Conservation (phyloP, 169 alveolate genomes). For the Plasmodium cynomolgi region DNA sequence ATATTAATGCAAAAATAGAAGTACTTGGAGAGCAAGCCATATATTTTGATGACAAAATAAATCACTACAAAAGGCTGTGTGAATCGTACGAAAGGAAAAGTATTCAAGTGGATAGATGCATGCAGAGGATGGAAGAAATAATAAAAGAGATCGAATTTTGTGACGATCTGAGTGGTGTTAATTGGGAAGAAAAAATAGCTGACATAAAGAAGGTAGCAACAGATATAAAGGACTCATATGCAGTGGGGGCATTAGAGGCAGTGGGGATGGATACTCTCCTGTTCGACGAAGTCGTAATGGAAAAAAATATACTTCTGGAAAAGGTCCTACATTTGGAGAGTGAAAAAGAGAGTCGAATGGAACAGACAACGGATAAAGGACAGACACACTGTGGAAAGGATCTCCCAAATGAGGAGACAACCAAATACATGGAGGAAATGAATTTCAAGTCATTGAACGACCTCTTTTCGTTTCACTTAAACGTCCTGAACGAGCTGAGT, state of each 20-base stretch:
- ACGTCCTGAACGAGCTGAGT: slow-evolving; percentile 7
- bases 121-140: background rate
- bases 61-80: slow-evolving; percentile 26
- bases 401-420: background rate
- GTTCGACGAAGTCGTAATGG: slow-evolving; percentile 20
- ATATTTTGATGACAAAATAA: slow-evolving; percentile 30
- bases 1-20: background rate
- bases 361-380: background rate
- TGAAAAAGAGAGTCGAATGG: background rate
- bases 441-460: slow-evolving; percentile 30
- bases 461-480: slow-evolving; percentile 21
- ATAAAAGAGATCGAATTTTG: background rate
- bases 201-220: slow-evolving; percentile 4
- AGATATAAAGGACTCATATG: slow-evolving; percentile 16
- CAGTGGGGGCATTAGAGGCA: background rate
- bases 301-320: slow-evolving; percentile 17
- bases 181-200: background rate
- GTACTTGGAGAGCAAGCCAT: background rate
- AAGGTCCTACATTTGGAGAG: background rate
- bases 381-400: background rate
- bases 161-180: background rate
- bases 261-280: background rate
- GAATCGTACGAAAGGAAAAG: background rate
- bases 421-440: slow-evolving; percentile 33
- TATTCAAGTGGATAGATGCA: background rate